Base-by-base conservation (phyloP, 1,139 yeast genomes). In the Entelexis sorbosivorans region DNA sequence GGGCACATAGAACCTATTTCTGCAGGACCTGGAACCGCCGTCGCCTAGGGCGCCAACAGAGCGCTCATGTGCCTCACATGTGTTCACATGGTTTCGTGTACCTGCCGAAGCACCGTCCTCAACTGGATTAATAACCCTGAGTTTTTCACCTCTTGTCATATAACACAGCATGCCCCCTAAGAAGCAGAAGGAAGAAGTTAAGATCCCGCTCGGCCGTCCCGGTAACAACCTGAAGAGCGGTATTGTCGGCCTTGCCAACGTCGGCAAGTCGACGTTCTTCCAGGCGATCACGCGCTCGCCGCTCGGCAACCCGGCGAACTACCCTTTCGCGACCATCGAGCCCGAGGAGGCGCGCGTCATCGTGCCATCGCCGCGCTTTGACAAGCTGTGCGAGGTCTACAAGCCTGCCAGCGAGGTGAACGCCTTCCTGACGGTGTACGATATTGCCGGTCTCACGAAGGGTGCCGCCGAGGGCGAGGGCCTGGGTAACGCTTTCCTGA, bases 381-480 rank as follows among this genome's bases (percentile, higher is more conserved):
- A 86, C 64, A 74, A 73, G 59, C 75, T 85, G 58, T 73, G 78
- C 62, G 76, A 76, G 52, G 69, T 81, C 62, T 85, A 83, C 74
- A 75, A 81, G 69, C 88, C 93, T 53, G 78, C 80, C 66, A 81
- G 79, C 64, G 57, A 53, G 47, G 86, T 86, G 56, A 95, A 95
- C 53, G 96, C 96, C 17, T 83, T 74, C 64, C 78, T 88, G 72
- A 87, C 96, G 56, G 78, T 89, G 56, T 87, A 85, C 65, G 96
- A 88, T 73, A 88, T 88, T 72, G 96, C 96, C 52, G 96, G 96
- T 69, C 77, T 88, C 67, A 86, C 95, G 58, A 84, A 85, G 69
- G 96, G 96, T 69, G 96, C 96, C 47, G 82, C 87, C 57, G 82
- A 88, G 52, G 96, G 96, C 71, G 96, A 88, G 72, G 96, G 96